Evolutionary conservation across 371 early-diverging fungal species (phyloP).

Genomic region (Chytridium lagenaria): DNA sequence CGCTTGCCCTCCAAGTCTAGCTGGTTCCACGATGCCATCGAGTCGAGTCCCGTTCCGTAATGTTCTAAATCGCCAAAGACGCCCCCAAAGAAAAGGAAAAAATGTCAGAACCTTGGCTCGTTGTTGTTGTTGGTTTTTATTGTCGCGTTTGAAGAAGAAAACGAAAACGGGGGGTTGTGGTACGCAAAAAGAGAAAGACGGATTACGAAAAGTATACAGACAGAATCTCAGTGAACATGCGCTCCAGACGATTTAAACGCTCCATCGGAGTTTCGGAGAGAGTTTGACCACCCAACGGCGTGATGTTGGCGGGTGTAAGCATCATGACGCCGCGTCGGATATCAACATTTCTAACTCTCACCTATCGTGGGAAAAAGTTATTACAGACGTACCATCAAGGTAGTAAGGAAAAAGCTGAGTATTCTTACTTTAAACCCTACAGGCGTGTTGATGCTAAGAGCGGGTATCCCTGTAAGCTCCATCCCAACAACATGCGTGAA

Average conservation of each 20-base stretch:
- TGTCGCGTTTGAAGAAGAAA: too few relatives aligned
- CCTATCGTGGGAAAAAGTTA: neutral
- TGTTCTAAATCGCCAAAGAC: too few relatives aligned
- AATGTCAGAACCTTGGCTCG: too few relatives aligned
- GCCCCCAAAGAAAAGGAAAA: too few relatives aligned
- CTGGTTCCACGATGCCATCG: too few relatives aligned
- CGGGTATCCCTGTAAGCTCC: neutral
- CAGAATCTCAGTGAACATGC: neutral
- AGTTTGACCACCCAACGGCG: neutral
- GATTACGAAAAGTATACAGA: neutral
- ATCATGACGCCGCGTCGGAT: conserved; percentile 1
- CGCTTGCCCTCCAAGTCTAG: too few relatives aligned
- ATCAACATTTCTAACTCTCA: neutral
- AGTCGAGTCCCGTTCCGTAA: too few relatives aligned
- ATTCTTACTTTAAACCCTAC: conserved; percentile 11
- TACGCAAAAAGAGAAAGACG: neutral
- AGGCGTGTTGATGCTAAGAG: neutral
- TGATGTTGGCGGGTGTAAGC: neutral
- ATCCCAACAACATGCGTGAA: neutral
- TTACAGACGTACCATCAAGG: neutral
- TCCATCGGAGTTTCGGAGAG: neutral
- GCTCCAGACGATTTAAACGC: neutral
- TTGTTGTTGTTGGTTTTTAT: too few relatives aligned
- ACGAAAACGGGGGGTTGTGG: too few relatives aligned
- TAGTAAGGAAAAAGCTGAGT: neutral